Percentiles rank a stretch among this genome's conserved stretches.
Evolutionary conservation across 257 asterid species (phyloP).

Genomic region (Gentiana dahurica): DNA sequence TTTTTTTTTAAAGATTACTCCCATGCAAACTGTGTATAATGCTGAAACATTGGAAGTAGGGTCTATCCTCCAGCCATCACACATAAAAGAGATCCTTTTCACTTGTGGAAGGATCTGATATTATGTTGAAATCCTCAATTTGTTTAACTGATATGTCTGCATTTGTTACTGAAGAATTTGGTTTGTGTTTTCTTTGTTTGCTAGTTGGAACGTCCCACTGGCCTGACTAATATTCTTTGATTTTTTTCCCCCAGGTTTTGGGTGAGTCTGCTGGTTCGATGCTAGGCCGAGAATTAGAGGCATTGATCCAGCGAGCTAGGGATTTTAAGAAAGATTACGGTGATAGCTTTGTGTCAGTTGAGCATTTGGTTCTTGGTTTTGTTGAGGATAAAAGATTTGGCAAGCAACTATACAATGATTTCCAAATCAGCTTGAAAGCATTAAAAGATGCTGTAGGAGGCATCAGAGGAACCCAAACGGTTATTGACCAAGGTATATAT

Average conservation of each 20-base stretch:
- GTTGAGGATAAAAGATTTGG: constrained; percentile 71
- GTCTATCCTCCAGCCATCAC: too few relatives aligned
- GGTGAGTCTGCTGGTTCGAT: constrained; percentile 87
- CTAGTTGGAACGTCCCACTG: too few relatives aligned
- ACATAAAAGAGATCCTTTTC: too few relatives aligned
- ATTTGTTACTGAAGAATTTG: too few relatives aligned
- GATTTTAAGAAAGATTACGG: constrained; percentile 73
- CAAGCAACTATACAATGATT: constrained; percentile 63
- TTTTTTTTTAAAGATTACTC: too few relatives aligned
- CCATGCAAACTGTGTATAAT: too few relatives aligned
- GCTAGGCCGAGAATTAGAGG: constrained; percentile 86
- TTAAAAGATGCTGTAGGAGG: constrained; percentile 70
- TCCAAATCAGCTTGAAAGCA: constrained; percentile 45
- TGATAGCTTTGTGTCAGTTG: constrained; percentile 87
- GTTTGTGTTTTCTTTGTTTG: too few relatives aligned
- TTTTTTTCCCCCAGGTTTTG: constrained; percentile 40
- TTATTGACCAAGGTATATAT: constrained; percentile 74
- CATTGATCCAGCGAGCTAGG: constrained; percentile 76
- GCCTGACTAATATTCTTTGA: not conserved
- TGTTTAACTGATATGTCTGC: too few relatives aligned
- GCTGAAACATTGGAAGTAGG: too few relatives aligned
- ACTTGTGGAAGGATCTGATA: too few relatives aligned
- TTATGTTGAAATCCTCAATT: too few relatives aligned
- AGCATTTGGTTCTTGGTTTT: constrained; percentile 89
- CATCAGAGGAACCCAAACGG: constrained; percentile 85